Percentiles rank a stretch among this genome's conserved stretches.
These are phyloP conservation scores for Galerina marginata DNA, from an alignment of 768 basidiomycete species.

Conservation along the genomic window DNA sequence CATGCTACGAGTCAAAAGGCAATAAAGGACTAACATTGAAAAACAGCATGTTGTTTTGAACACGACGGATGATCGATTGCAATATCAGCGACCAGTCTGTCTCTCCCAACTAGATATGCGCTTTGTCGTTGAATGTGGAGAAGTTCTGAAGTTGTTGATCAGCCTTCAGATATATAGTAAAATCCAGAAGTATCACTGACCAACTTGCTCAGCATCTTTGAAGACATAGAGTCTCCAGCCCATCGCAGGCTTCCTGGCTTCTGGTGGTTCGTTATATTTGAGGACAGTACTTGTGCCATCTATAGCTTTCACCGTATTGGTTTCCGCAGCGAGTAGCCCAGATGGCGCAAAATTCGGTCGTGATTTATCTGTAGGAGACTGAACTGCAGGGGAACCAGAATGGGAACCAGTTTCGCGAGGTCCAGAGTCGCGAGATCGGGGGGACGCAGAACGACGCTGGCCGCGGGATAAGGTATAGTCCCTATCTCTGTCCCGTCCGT, in stretches of 20 bases:
- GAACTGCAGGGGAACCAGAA: conserved; percentile 50
- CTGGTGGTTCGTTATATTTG: conserved; percentile 98
- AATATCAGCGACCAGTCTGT: conserved; percentile 85
- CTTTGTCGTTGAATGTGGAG: conserved; percentile 94
- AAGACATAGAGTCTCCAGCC: conserved; percentile 98
- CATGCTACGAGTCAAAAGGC: conserved; percentile 6
- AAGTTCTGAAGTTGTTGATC: conserved; percentile 60
- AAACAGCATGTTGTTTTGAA: conserved; percentile 97
- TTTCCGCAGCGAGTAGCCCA: conserved; percentile 93
- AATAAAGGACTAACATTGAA: conserved; percentile 73
- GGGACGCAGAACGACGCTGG: conserved; percentile 66
- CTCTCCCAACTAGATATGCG: conserved; percentile 92
- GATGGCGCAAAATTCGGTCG: conserved; percentile 92
- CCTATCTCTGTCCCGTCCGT: conserved; percentile 30
- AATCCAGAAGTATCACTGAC: conserved; percentile 51
- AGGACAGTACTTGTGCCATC: conserved; percentile 84
- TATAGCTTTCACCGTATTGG: conserved; percentile 81
- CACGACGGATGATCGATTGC: conserved; percentile 95
- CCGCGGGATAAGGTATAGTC: conserved; percentile 32
- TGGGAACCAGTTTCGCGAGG: conserved; percentile 45
- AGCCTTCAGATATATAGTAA: background rate
- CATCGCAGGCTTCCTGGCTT: conserved; percentile 88
- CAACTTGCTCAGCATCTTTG: conserved; percentile 91
- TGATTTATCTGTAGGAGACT: conserved; percentile 46
- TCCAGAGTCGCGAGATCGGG: conserved; percentile 48